A percentile compares a stretch with the other conserved stretches of the same genome.
Evolutionary conservation across 306 rosid genomes (phyloP).

Genomic region (Acacia confusa): DNA sequence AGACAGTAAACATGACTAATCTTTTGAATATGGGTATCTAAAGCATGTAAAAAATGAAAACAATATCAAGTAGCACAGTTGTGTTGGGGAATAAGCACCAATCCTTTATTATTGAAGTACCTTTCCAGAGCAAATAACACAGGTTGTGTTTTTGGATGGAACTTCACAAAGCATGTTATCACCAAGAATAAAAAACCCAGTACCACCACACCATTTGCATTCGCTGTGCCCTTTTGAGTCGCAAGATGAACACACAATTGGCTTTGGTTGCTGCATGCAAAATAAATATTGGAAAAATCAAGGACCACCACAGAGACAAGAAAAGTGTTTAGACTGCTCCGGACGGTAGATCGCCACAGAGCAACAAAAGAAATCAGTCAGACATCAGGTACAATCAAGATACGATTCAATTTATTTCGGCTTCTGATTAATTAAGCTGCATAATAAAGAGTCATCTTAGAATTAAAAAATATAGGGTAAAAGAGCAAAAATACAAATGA

Average conservation of each 20-base stretch:
- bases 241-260: conserved; percentile 83
- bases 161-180: conserved; percentile 98
- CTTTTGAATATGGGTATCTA: background rate
- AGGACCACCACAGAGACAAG: conserved; percentile 18
- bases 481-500: no score
- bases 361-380: background rate
- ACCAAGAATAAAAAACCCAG: conserved; percentile 90
- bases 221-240: conserved; percentile 75
- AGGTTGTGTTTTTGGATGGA: conserved; percentile 80
- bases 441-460: background rate
- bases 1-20: conserved; percentile 13
- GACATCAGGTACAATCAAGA: conserved; percentile 10
- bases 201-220: conserved; percentile 92
- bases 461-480: no score
- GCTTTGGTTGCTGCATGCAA: conserved; percentile 83
- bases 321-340: background rate
- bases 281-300: conserved; percentile 22
- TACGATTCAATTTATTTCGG: background rate
- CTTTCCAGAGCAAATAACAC: conserved; percentile 83
- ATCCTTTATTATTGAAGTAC: conserved; percentile 36
- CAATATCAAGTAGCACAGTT: background rate
- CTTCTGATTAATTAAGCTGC: background rate
- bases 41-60: background rate
- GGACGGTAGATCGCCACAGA: conserved; percentile 9
- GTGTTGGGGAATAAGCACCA: background rate